Percentiles rank a stretch among this genome's conserved stretches.
These are phyloP conservation scores for Mortierella sp. DNA, from an alignment of 371 early-diverging fungal species.

Conservation along the genomic window DNA sequence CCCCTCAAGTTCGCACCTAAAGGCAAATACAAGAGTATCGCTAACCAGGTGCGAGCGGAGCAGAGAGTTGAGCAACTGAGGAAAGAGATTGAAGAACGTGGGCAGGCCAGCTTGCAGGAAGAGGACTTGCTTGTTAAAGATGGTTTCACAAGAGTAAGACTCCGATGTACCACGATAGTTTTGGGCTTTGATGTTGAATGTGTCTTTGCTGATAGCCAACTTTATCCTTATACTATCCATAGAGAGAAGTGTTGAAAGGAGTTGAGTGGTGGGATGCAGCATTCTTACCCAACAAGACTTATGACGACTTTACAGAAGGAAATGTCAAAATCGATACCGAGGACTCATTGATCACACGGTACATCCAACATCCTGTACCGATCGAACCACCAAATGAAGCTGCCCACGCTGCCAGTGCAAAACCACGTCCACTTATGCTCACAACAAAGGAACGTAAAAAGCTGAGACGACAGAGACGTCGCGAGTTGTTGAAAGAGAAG, in stretches of 20 bases:
- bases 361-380: slow-evolving; percentile 94
- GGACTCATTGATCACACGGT: slow-evolving; percentile 78
- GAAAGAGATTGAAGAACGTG: slow-evolving; percentile 85
- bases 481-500: slow-evolving; percentile 91
- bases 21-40: slow-evolving; percentile 86
- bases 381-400: slow-evolving; percentile 85
- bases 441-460: slow-evolving; percentile 95
- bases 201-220: not conserved
- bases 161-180: not conserved
- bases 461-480: slow-evolving; percentile 88
- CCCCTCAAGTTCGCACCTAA: slow-evolving; percentile 83
- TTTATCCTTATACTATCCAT: not conserved
- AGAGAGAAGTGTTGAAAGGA: slow-evolving; percentile 82
- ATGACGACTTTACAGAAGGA: slow-evolving; percentile 69
- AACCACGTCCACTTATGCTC: slow-evolving; percentile 85
- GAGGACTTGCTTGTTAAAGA: slow-evolving; percentile 85
- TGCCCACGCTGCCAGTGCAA: slow-evolving; percentile 62
- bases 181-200: slow-evolving; percentile 6
- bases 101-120: slow-evolving; percentile 87
- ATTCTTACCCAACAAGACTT: slow-evolving; percentile 79
- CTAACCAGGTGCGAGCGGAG: slow-evolving; percentile 83
- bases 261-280: slow-evolving; percentile 98
- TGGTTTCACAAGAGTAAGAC: slow-evolving; percentile 47
- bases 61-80: slow-evolving; percentile 84
- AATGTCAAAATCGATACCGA: slow-evolving; percentile 61